Evolutionary conservation across 495 filamentous ascomycete species (phyloP).

Genomic region (Hamigera avellanea): DNA sequence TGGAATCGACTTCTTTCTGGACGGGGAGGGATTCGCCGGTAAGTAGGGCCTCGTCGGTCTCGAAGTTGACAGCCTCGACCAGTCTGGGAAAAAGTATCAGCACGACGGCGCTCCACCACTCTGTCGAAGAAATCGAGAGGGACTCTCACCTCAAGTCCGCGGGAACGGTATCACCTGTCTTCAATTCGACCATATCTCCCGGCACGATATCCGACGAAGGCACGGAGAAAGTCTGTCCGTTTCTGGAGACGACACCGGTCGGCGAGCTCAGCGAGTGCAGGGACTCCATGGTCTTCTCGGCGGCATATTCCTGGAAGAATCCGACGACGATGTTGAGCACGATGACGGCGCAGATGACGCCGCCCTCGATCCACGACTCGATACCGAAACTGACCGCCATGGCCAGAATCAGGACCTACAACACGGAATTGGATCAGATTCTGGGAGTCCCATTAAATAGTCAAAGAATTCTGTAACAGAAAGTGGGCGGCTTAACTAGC

Average conservation of each 20-base stretch:
- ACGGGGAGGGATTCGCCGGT: conserved; percentile 50
- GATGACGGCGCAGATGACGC: conserved; percentile 54
- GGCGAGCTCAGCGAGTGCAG: conserved; percentile 51
- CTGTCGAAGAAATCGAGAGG: not conserved
- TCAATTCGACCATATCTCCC: conserved; percentile 60
- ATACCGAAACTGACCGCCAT: conserved; percentile 65
- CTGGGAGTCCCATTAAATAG: conserved; percentile 4
- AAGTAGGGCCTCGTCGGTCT: conserved; percentile 57
- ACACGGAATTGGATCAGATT: conserved; percentile 14
- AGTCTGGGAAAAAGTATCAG: not conserved
- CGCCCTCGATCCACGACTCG: conserved; percentile 58
- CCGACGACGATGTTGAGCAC: conserved; percentile 56
- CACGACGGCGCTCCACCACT: not conserved
- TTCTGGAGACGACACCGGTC: conserved; percentile 45
- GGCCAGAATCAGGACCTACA: conserved; percentile 55
- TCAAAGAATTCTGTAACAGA: not conserved
- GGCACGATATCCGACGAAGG: conserved; percentile 45
- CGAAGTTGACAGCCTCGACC: conserved; percentile 48
- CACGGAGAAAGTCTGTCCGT: conserved; percentile 39
- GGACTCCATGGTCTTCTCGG: conserved; percentile 69
- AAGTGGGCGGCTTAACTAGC: conserved; percentile 18
- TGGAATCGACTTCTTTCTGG: conserved; percentile 48
- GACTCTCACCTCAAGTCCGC: conserved; percentile 37
- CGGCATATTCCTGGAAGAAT: conserved; percentile 59
- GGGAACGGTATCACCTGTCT: conserved; percentile 64